A percentile compares a stretch with the other conserved stretches of the same genome.
Conservation (phyloP, 2,329 filamentous ascomycete genomes). For the Pseudogymnoascus sp. region DNA sequence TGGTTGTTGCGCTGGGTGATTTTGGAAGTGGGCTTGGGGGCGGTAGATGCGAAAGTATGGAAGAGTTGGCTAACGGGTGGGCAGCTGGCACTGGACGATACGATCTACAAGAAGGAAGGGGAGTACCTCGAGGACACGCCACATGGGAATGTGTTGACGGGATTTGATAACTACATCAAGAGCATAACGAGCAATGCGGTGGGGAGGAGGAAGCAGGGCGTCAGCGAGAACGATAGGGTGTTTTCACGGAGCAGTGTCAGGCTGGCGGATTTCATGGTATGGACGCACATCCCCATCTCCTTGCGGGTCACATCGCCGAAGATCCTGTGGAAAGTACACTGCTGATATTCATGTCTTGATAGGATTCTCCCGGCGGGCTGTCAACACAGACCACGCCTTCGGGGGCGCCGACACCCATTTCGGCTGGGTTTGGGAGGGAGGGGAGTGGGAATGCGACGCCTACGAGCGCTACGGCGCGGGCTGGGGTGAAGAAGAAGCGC, state of each 20-base stretch:
- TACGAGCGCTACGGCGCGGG: constrained; percentile 42
- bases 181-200: constrained; percentile 59
- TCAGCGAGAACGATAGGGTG: constrained; percentile 64
- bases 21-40: neutral
- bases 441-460: constrained; percentile 47
- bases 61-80: constrained; percentile 28
- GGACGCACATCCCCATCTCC: constrained; percentile 31
- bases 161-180: constrained; percentile 98
- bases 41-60: neutral
- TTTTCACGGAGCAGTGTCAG: constrained; percentile 47
- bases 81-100: constrained; percentile 54
- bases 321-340: neutral
- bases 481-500: constrained; percentile 39
- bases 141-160: constrained; percentile 89
- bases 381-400: constrained; percentile 30
- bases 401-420: constrained; percentile 48
- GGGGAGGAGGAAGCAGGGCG: constrained; percentile 54
- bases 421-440: constrained; percentile 45
- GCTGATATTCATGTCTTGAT: constrained; percentile 24
- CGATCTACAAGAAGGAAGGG: constrained; percentile 75
- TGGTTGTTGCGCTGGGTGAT: neutral
- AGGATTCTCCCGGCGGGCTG: constrained; percentile 25
- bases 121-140: constrained; percentile 86
- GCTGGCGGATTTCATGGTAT: constrained; percentile 31
- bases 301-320: constrained; percentile 22